These are phyloP conservation scores for Backusella tuberculispora DNA, from an alignment of 192 early-diverging fungal genomes.

Conservation along the genomic window DNA sequence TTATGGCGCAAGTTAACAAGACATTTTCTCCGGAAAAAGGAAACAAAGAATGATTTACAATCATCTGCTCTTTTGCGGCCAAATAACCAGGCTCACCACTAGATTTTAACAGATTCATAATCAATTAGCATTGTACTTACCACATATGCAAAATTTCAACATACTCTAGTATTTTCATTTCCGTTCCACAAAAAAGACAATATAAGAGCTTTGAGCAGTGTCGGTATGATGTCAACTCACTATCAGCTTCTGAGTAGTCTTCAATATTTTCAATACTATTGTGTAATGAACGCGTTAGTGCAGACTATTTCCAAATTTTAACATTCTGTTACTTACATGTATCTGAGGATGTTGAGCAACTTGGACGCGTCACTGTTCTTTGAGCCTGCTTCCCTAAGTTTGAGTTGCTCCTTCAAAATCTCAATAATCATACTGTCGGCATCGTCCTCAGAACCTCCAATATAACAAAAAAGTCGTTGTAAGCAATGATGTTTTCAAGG, in stretches of 20 bases:
- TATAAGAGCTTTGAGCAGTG: neutral
- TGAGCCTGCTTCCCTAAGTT: neutral
- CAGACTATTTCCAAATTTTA: neutral
- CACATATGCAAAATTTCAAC: slow-evolving; percentile 6
- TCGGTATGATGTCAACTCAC: slow-evolving; percentile 5
- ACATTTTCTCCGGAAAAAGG: neutral
- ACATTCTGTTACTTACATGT: slow-evolving; percentile 3
- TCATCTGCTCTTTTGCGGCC: neutral
- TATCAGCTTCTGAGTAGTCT: neutral
- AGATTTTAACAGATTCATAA: slow-evolving; percentile 8
- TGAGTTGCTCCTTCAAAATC: neutral
- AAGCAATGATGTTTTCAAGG: slow-evolving; percentile 15
- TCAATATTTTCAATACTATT: slow-evolving; percentile 5
- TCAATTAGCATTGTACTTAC: slow-evolving; percentile 2
- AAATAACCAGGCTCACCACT: slow-evolving; percentile 17
- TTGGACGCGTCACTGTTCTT: slow-evolving; percentile 1
- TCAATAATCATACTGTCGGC: too few relatives aligned
- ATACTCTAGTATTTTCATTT: neutral
- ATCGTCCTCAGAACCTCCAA: neutral
- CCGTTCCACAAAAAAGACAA: neutral
- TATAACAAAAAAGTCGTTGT: slow-evolving; percentile 16
- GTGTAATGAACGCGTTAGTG: neutral
- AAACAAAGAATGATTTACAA: neutral
- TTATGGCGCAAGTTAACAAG: neutral
- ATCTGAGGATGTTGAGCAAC: slow-evolving; percentile 2